Evolutionary conservation across 2,329 filamentous ascomycete genomes (phyloP).

Genomic region (Tolypocladium paradoxum): DNA sequence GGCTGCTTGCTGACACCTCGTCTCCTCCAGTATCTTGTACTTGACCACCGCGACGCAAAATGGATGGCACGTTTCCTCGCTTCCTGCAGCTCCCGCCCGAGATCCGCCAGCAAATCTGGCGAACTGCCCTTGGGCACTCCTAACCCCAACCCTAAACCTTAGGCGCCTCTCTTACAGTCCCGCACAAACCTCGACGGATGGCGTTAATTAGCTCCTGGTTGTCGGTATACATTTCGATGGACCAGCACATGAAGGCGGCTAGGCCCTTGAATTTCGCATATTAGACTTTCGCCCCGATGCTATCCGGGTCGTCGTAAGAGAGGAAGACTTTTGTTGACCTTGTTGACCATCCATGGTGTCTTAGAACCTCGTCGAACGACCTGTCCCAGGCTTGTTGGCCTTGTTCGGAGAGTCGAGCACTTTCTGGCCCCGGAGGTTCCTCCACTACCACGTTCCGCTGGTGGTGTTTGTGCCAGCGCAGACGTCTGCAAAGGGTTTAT

Average conservation of each 20-base stretch:
- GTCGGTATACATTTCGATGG: constrained; percentile 2
- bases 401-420: not conserved
- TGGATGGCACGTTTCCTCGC: too few relatives aligned
- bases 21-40: too few relatives aligned
- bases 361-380: constrained; percentile 1
- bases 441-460: constrained; percentile 4
- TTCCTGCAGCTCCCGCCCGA: too few relatives aligned
- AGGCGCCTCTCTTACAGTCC: too few relatives aligned
- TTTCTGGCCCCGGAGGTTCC: constrained; percentile 1
- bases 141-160: too few relatives aligned
- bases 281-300: constrained; percentile 5
- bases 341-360: constrained; percentile 7
- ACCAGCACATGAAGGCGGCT: constrained; percentile 5
- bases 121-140: too few relatives aligned
- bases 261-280: constrained; percentile 5
- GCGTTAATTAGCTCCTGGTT: not conserved
- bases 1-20: too few relatives aligned
- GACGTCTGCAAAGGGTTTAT: not conserved
- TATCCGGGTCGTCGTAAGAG: constrained; percentile 7
- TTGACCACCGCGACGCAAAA: too few relatives aligned
- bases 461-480: not conserved
- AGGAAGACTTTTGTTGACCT: constrained; percentile 2
- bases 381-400: constrained; percentile 4
- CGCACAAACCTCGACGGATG: too few relatives aligned
- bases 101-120: too few relatives aligned